Percentiles rank a stretch among this genome's conserved stretches.
phyloP scores from a whole-genome alignment of 1,284 basidiomycete species.

The Cutaneotrichosporon sp. region DNA sequence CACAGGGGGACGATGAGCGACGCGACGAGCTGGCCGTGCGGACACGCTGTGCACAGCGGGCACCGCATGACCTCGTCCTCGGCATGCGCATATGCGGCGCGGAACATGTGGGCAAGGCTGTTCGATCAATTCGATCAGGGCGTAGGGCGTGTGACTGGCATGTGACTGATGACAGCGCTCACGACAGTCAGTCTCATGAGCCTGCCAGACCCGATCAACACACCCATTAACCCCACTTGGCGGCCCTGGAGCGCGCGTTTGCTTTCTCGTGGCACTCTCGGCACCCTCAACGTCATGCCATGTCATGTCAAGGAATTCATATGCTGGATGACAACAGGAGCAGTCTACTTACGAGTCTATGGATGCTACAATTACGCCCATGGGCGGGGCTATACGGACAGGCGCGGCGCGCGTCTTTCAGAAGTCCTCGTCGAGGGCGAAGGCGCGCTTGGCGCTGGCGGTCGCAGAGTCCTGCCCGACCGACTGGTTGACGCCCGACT shows the following conservation, averaged over 20 bases:
- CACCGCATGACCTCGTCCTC: too few species aligned
- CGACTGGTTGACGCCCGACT: constrained; percentile 65
- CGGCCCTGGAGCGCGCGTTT: background rate
- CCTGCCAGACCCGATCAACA: background rate
- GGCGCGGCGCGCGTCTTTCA: constrained; percentile 29
- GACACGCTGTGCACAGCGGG: too few species aligned
- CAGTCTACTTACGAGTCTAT: background rate
- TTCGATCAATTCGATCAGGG: too few species aligned
- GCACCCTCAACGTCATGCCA: background rate
- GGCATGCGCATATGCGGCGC: too few species aligned
- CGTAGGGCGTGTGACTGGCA: too few species aligned
- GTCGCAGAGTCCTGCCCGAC: constrained; percentile 51
- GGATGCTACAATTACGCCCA: constrained; percentile 7
- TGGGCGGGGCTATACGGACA: constrained; percentile 1
- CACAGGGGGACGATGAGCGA: too few species aligned
- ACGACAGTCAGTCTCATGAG: too few species aligned
- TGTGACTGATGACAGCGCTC: too few species aligned
- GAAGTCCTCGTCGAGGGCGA: constrained; percentile 57
- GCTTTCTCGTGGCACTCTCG: background rate
- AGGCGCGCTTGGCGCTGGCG: constrained; percentile 54
- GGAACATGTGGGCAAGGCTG: too few species aligned
- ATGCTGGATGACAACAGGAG: background rate
- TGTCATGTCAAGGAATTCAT: background rate
- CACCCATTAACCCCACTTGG: too few species aligned
- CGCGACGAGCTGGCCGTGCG: too few species aligned